Conservation (phyloP, 768 basidiomycete genomes). For the Serendipita indica region DNA sequence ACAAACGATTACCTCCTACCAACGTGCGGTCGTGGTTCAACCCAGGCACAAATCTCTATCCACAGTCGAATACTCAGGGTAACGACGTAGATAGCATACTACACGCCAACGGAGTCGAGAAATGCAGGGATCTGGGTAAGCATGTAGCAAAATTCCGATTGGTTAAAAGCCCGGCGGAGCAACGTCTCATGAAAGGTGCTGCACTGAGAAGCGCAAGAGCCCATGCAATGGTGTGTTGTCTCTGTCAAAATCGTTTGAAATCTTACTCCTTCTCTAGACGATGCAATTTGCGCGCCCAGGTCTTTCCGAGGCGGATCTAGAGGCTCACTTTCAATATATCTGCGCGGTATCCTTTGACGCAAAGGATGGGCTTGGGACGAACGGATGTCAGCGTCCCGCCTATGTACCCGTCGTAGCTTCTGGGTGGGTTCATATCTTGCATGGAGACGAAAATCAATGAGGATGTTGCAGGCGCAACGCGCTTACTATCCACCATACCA, state of each 20-base stretch:
- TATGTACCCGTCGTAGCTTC: conserved; percentile 97
- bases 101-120: conserved; percentile 35
- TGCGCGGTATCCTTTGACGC: conserved; percentile 37
- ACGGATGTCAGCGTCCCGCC: conserved; percentile 75
- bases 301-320: conserved; percentile 43
- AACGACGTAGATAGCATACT: conserved; percentile 33
- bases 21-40: too few relatives aligned
- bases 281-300: conserved; percentile 61
- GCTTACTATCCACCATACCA: conserved; percentile 86
- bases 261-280: conserved; percentile 33
- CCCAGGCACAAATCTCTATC: conserved; percentile 22
- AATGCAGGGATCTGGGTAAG: conserved; percentile 40
- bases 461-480: conserved; percentile 51
- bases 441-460: not conserved
- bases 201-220: conserved; percentile 79
- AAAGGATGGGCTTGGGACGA: conserved; percentile 11
- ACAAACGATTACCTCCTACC: too few relatives aligned
- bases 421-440: conserved; percentile 38
- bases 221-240: conserved; percentile 54
- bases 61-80: too few relatives aligned
- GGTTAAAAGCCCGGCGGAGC: conserved; percentile 70
- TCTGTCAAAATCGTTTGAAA: conserved; percentile 5
- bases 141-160: conserved; percentile 56
- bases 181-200: conserved; percentile 63
- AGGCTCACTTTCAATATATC: conserved; percentile 81